Base-by-base conservation (phyloP, 345 rosid species). In the Citrus mangshanensis region DNA sequence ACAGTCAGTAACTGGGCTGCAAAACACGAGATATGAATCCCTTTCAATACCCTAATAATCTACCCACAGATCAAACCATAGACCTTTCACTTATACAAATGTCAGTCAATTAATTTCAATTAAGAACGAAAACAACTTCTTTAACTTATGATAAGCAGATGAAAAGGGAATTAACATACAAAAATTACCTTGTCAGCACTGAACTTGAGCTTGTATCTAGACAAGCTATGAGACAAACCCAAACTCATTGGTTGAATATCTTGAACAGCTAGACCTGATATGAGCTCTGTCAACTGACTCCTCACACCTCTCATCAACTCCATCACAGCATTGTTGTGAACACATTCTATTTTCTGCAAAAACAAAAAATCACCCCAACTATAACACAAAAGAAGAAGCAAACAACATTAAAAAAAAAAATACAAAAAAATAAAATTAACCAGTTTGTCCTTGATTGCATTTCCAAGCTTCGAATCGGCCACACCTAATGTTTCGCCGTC, bases 211-310 rank as follows among this genome's bases (percentile, higher is more conserved):
- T 91, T 96, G 87, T 89, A 96, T 82, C 99, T 84, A 24, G 99
- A 95, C 59, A 96, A 82, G 40, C 97, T 96, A 81, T 96, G 97
- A 70, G 99, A 94, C 73, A 96, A 88, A 80, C 97, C 99, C 86
- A 93, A 83, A 73, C 99, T 96, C 99, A 94, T 96, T 16, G 97
- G 98, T 56, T 93, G 97, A 80, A 96, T 81, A 81, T 96, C 99
- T 65, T 89, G 91, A 51, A 81, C 89, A 9, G 86, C 97, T 40
- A 96, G 80, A 76, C 97, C 99, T 75, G 94, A 66, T 21, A 96
- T 89, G 64, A 96, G 98, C 59, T 96, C 99, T 1, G 91, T 87
- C 63, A 96, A 82, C 88, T 94, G 99, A 77, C 90, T 88, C 82
- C 99, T 89, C 35, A 93, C 87, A 54, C 97, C 99, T 70, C 98